These are phyloP conservation scores for Wallacemonas rigidus DNA, from an alignment of 208 protist species.

Conservation along the genomic window DNA sequence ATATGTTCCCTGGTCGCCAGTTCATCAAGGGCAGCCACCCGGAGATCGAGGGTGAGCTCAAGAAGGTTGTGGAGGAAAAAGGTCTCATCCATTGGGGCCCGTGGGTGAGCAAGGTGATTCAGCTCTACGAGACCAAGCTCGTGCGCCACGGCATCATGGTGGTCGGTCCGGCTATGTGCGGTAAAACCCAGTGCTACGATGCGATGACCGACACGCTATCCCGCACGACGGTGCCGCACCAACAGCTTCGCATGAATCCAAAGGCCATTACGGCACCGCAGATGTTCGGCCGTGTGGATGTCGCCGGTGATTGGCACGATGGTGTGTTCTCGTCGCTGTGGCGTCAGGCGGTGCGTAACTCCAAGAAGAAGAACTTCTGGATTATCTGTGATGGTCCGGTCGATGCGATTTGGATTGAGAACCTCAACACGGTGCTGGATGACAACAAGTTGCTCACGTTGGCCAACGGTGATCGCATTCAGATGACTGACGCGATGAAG, in stretches of 20 bases:
- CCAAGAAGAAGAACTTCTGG: constrained; percentile 94
- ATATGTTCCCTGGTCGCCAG: constrained; percentile 94
- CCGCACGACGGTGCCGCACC: constrained; percentile 85
- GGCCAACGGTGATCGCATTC: constrained; percentile 97
- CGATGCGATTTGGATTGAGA: constrained; percentile 99
- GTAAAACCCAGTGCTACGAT: constrained; percentile 95
- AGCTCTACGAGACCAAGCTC: constrained; percentile 95
- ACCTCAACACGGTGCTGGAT: constrained; percentile 99
- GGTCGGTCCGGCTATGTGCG: constrained; percentile 92
- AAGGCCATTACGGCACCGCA: constrained; percentile 95
- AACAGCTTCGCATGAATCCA: constrained; percentile 95
- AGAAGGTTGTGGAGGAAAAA: constrained; percentile 84
- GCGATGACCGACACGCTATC: constrained; percentile 89
- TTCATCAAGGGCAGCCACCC: constrained; percentile 91
- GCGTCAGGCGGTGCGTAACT: constrained; percentile 84
- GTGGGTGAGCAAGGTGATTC: constrained; percentile 93
- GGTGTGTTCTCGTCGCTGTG: constrained; percentile 95
- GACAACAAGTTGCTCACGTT: constrained; percentile 99
- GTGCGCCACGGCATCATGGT: constrained; percentile 97
- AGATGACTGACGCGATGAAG: constrained; percentile 97
- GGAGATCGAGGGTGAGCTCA: constrained; percentile 92
- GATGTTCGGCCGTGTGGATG: constrained; percentile 96
- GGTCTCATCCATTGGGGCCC: constrained; percentile 83
- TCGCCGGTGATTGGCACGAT: constrained; percentile 96
- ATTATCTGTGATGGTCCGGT: constrained; percentile 98